These are phyloP conservation scores for Crucibulum laeve DNA, from an alignment of 768 basidiomycete genomes.

Conservation along the genomic window DNA sequence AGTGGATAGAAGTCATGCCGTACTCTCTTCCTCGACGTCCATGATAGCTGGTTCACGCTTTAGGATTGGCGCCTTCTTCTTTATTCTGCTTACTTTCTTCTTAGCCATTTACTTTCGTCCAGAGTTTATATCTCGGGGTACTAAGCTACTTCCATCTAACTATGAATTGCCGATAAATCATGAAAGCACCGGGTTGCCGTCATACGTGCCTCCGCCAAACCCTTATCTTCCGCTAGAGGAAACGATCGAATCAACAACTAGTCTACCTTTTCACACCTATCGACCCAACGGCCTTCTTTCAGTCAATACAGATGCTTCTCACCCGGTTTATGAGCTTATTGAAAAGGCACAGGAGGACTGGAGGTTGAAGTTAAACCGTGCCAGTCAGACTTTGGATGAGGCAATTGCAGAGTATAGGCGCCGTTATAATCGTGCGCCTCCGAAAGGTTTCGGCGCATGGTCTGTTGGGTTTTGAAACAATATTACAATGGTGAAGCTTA, in stretches of 20 bases:
- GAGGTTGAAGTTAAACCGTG: slow-evolving; percentile 49
- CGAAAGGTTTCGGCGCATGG: slow-evolving; percentile 87
- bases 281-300: slow-evolving; percentile 35
- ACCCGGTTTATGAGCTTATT: slow-evolving; percentile 80
- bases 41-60: no score
- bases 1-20: no score
- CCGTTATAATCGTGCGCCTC: slow-evolving; percentile 73
- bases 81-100: no score
- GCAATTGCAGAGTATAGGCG: slow-evolving; percentile 75
- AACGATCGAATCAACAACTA: not conserved
- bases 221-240: no score
- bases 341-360: slow-evolving; percentile 65
- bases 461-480: slow-evolving; percentile 33
- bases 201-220: no score
- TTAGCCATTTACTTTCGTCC: no score
- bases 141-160: no score
- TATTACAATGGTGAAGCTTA: not conserved
- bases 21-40: no score
- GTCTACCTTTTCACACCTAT: slow-evolving; percentile 19
- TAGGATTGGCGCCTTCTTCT: no score
- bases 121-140: no score
- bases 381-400: slow-evolving; percentile 70
- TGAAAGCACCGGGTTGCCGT: no score
- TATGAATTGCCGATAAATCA: no score
- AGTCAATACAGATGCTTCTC: slow-evolving; percentile 35